phyloP scores from a whole-genome alignment of 2,329 filamentous ascomycete species.

The Paecilomyces sp. region DNA sequence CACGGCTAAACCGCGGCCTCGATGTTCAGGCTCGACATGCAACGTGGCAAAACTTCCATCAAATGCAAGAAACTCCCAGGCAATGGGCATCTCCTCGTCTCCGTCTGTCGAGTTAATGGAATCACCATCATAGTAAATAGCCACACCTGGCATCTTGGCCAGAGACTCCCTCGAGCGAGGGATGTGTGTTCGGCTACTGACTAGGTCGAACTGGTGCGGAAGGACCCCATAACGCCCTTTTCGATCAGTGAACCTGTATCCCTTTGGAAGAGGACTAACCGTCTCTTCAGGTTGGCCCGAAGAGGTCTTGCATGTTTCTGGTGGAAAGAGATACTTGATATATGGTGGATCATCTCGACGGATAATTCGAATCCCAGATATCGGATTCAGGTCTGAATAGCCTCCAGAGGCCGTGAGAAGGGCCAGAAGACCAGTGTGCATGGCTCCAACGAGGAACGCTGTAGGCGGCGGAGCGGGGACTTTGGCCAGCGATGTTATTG shows the following conservation, averaged over 20 bases:
- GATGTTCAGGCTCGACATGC: slow-evolving; percentile 36
- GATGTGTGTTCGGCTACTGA: slow-evolving; percentile 32
- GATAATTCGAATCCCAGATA: slow-evolving; percentile 18
- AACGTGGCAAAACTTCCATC: slow-evolving; percentile 32
- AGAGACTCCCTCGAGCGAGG: slow-evolving; percentile 28
- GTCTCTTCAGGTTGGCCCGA: not conserved
- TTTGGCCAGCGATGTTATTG: slow-evolving; percentile 1
- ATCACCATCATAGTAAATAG: slow-evolving; percentile 20
- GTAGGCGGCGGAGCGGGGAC: slow-evolving; percentile 18
- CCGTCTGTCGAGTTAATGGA: not conserved
- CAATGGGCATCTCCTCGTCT: slow-evolving; percentile 24
- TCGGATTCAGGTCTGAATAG: slow-evolving; percentile 7
- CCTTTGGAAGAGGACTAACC: slow-evolving; percentile 15
- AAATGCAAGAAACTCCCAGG: slow-evolving; percentile 32
- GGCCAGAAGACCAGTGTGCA: slow-evolving; percentile 26
- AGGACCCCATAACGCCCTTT: slow-evolving; percentile 18
- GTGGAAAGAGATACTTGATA: slow-evolving; percentile 30
- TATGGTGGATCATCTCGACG: slow-evolving; percentile 23
- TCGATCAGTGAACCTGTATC: slow-evolving; percentile 23
- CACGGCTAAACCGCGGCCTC: slow-evolving; percentile 28
- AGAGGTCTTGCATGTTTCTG: slow-evolving; percentile 7
- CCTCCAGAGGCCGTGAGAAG: slow-evolving; percentile 15
- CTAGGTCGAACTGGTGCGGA: slow-evolving; percentile 25
- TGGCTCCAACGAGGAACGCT: slow-evolving; percentile 29
- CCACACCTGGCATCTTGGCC: slow-evolving; percentile 23